Evolutionary conservation across 768 basidiomycete species (phyloP), one percentile per base, ranked within the genome.

Genomic region (Clavulina sp.): DNA sequence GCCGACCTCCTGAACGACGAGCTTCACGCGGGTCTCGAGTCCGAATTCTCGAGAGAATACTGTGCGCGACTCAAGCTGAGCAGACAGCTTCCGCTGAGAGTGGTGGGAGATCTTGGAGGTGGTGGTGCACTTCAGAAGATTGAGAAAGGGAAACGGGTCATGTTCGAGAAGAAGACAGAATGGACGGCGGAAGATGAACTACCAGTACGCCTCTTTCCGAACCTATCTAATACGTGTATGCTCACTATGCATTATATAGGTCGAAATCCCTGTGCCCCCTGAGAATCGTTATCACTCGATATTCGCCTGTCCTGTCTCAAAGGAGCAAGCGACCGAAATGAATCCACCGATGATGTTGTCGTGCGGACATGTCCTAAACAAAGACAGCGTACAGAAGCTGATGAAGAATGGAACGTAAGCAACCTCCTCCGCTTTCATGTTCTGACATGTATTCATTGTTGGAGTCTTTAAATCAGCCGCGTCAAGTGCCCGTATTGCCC

Each of bases 401-500:
- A 81, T 84, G 62, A 96, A 93, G 68, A 74, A 81, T 29, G 82
- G 80, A 41, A 72, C 74, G 81, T 81, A 66, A 70, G 93, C 80
- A 50, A 50, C 64, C 60, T 16, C 18, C 31, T 9, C 18, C 9
- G 18, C n/a, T 16, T 9, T 19, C 13, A 49, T n/a, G n/a, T n/a
- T n/a, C n/a, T n/a, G n/a, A n/a, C n/a, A n/a, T n/a, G n/a, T n/a
- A n/a, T 47, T 41, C 24, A 34, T n/a, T n/a, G n/a, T n/a, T n/a
- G n/a, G n/a, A n/a, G n/a, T n/a, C n/a, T n/a, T n/a, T n/a, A n/a
- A n/a, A n/a, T 30, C 61, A 92, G 91, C 23, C 81, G 85, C 2
- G 86, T 92, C 53, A 97, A 96, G 63, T 99, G 93, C 59, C 92
- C 93, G 4, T 96, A 96, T 64, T 96, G 93, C 62, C 93, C 93